These are phyloP conservation scores for Hippophae rhamnoides DNA, from an alignment of 306 rosid species.

Conservation along the genomic window DNA sequence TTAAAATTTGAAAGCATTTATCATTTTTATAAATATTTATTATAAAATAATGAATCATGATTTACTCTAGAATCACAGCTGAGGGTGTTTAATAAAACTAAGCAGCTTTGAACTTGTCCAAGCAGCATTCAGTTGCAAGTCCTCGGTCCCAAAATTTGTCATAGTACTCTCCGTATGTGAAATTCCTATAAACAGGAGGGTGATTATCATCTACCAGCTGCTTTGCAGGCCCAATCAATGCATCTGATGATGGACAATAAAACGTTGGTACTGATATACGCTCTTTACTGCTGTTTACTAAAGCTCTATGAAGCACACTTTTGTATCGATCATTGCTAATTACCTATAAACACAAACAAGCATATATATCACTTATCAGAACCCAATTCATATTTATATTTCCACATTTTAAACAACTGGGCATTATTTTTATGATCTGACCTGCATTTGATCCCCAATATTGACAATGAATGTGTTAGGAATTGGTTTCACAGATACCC, in stretches of 20 bases:
- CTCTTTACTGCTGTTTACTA: conserved; percentile 29
- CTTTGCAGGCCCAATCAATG: conserved; percentile 30
- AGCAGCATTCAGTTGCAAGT: conserved; percentile 28
- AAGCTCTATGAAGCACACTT: conserved; percentile 44
- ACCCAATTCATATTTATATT: too few species aligned
- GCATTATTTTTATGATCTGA: background rate
- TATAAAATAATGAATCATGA: too few species aligned
- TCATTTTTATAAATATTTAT: too few species aligned
- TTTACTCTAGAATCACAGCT: too few species aligned
- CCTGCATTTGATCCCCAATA: conserved; percentile 55
- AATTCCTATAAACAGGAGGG: conserved; percentile 17
- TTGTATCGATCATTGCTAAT: conserved; percentile 38
- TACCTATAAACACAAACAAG: conserved; percentile 17
- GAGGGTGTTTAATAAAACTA: background rate
- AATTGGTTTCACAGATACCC: conserved; percentile 38
- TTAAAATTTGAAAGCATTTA: too few species aligned
- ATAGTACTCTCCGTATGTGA: conserved; percentile 32
- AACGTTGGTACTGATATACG: conserved; percentile 47
- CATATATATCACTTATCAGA: too few species aligned
- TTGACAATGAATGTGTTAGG: conserved; percentile 42
- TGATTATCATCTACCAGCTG: conserved; percentile 11
- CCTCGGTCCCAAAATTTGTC: conserved; percentile 37
- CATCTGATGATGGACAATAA: conserved; percentile 39
- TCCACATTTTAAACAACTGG: background rate
- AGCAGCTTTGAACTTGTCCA: conserved; percentile 31